These are phyloP conservation scores for Cyberlindnera xishuangbannaensis DNA, from an alignment of 805 yeast genomes.

Conservation along the genomic window DNA sequence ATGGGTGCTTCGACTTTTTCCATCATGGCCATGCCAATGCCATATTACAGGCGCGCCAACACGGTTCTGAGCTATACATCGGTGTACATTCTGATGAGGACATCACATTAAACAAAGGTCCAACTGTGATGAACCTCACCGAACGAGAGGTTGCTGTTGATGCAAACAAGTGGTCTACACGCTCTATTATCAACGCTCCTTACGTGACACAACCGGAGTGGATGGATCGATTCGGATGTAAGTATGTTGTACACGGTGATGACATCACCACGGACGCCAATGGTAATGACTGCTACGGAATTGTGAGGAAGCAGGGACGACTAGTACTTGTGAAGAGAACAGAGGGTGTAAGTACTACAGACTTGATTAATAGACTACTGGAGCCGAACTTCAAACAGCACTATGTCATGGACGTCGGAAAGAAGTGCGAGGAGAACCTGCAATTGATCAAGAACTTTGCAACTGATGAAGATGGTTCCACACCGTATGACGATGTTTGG, in stretches of 20 bases:
- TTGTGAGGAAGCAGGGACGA: slow-evolving; percentile 76
- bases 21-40: slow-evolving; percentile 99
- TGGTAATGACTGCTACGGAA: slow-evolving; percentile 89
- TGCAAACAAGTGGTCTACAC: slow-evolving; percentile 85
- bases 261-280: slow-evolving; percentile 95
- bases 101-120: slow-evolving; percentile 79
- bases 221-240: slow-evolving; percentile 70
- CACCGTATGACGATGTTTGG: slow-evolving; percentile 51
- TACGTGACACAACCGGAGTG: slow-evolving; percentile 79
- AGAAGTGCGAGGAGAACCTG: slow-evolving; percentile 2
- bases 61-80: slow-evolving; percentile 69
- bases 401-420: slow-evolving; percentile 10
- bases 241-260: slow-evolving; percentile 97
- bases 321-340: slow-evolving; percentile 91
- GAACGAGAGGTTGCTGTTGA: slow-evolving; percentile 84
- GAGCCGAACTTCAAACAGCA: slow-evolving; percentile 15
- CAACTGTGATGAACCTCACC: slow-evolving; percentile 79
- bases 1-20: slow-evolving; percentile 96
- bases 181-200: slow-evolving; percentile 73
- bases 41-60: slow-evolving; percentile 82
- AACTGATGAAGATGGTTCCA: slow-evolving; percentile 53
- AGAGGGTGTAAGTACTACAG: slow-evolving; percentile 91
- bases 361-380: slow-evolving; percentile 85
- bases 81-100: slow-evolving; percentile 94
- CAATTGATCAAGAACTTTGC: slow-evolving; percentile 42